Evolutionary conservation across 2,329 filamentous ascomycete species (phyloP).

Genomic region (Paraphaeosphaeria minitans): DNA sequence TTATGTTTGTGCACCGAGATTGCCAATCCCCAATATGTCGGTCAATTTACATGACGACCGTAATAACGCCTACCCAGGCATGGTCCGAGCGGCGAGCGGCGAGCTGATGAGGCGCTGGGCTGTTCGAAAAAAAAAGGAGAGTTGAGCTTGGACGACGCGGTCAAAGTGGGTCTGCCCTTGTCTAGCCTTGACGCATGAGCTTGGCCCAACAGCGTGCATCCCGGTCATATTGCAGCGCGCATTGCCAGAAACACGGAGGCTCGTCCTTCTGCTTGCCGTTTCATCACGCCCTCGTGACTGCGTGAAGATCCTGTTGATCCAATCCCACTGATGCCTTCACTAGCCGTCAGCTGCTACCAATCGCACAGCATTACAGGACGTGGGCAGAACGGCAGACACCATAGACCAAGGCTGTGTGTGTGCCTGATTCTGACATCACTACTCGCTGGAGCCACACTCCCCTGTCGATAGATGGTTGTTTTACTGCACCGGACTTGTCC

Average conservation of each 20-base stretch:
- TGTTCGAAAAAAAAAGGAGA: constrained; percentile 46
- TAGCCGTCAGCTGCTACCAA: constrained; percentile 25
- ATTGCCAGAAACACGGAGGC: constrained; percentile 45
- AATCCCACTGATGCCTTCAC: constrained; percentile 36
- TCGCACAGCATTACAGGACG: constrained; percentile 20
- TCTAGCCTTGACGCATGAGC: constrained; percentile 43
- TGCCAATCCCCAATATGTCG: constrained; percentile 45
- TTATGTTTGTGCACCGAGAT: constrained; percentile 47
- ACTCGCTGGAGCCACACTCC: constrained; percentile 6
- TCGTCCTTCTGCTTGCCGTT: constrained; percentile 40
- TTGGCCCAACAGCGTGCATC: constrained; percentile 47
- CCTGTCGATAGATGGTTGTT: constrained; percentile 11
- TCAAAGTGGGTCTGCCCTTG: constrained; percentile 19
- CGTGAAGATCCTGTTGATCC: constrained; percentile 44
- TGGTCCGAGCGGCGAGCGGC: constrained; percentile 49
- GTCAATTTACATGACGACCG: constrained; percentile 49
- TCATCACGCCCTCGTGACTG: constrained; percentile 48
- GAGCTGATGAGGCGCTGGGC: constrained; percentile 47
- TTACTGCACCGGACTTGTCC: constrained; percentile 25
- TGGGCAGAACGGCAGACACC: constrained; percentile 22
- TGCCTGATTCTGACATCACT: constrained; percentile 43
- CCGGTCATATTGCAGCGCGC: constrained; percentile 40
- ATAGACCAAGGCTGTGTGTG: constrained; percentile 23
- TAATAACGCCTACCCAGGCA: constrained; percentile 45
- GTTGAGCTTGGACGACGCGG: constrained; percentile 32